A percentile compares a stretch with the other conserved stretches of the same genome.
Conservation (phyloP, 2,329 filamentous ascomycete species). For the Fusarium pseudonygamai region DNA sequence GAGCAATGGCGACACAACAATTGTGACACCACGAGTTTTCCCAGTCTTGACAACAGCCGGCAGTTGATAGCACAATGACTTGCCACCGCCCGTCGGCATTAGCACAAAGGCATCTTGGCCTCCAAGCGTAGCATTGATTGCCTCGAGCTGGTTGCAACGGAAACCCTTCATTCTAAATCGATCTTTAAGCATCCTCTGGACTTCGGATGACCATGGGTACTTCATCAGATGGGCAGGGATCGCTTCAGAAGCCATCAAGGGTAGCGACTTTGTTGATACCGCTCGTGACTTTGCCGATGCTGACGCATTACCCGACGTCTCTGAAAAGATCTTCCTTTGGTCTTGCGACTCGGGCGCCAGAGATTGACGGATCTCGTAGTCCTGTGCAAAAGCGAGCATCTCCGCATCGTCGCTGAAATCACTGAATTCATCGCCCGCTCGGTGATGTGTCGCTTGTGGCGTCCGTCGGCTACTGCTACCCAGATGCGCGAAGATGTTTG, state of each 20-base stretch:
- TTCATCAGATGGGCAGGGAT: slow-evolving; percentile 67
- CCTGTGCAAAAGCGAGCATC: slow-evolving; percentile 62
- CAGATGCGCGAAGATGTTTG: slow-evolving; percentile 6
- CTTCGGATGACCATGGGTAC: slow-evolving; percentile 85
- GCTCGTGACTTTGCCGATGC: slow-evolving; percentile 46
- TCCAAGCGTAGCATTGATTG: slow-evolving; percentile 89
- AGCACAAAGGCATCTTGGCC: slow-evolving; percentile 94
- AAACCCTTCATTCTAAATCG: slow-evolving; percentile 88
- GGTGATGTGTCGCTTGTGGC: slow-evolving; percentile 31
- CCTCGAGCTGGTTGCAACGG: slow-evolving; percentile 89
- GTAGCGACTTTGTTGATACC: slow-evolving; percentile 46
- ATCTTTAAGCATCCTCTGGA: slow-evolving; percentile 81
- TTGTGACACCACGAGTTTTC: slow-evolving; percentile 83
- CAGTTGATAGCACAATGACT: slow-evolving; percentile 95
- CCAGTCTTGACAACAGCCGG: slow-evolving; percentile 86
- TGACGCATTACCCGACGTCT: slow-evolving; percentile 59
- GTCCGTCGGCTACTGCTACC: slow-evolving; percentile 22
- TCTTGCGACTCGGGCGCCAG: slow-evolving; percentile 31
- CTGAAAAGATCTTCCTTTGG: slow-evolving; percentile 53
- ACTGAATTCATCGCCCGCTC: slow-evolving; percentile 51
- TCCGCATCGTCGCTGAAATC: slow-evolving; percentile 62
- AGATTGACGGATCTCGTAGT: slow-evolving; percentile 57
- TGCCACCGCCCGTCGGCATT: slow-evolving; percentile 98
- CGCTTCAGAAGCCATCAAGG: slow-evolving; percentile 37
- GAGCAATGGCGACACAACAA: slow-evolving; percentile 93